Base-by-base conservation (phyloP, 1,284 basidiomycete genomes). In the Ustilago lituana region DNA sequence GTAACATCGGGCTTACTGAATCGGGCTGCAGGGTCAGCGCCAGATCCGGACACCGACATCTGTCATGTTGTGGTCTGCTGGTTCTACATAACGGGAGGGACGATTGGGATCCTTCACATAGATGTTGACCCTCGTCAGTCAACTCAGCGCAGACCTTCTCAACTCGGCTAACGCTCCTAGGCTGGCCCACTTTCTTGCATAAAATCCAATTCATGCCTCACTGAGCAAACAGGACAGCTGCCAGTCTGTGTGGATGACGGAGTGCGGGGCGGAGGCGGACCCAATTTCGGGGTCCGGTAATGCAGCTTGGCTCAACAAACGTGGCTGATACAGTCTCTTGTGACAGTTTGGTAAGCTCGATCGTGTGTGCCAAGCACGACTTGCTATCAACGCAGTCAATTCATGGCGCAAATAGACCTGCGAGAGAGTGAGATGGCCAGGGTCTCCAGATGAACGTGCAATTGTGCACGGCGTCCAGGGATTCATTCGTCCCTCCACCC, bases 1-100 rank as follows among this genome's bases (percentile, higher is more conserved):
- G 27, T 29, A 12, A 29, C 5, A 43, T 52, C 49, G 39, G 39
- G 49, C 17, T 12, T 24, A 10, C 7, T 2, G 2, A 5, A 47
- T 46, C 44, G 53, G 53, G 44, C 31, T 47, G 43, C 53, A 47
- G 32, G 48, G 37, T 51, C 48, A 37, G 5, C n/a, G 20, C 12
- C 19, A 46, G 38, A 48, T 52, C 35, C 60, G 44, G 44, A 56
- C 48, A 46, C 32, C 53, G 51, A 36, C 60, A 31, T 32, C 53
- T 63, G 53, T 56, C 60, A 63, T 29, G 27, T 62, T 24, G 10
- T 19, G 4, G 26, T 36, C 36, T 31, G 36, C 41, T 41, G 31
- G 27, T 44, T 47, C 27, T 39, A n/a, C 33, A 48, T 17, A 32
- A 39, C 37, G 39, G 24, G n/a, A 45, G 44, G 33, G 51, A 20